Conservation (phyloP, 2,329 filamentous ascomycete genomes). For the Penicillium sp. region DNA sequence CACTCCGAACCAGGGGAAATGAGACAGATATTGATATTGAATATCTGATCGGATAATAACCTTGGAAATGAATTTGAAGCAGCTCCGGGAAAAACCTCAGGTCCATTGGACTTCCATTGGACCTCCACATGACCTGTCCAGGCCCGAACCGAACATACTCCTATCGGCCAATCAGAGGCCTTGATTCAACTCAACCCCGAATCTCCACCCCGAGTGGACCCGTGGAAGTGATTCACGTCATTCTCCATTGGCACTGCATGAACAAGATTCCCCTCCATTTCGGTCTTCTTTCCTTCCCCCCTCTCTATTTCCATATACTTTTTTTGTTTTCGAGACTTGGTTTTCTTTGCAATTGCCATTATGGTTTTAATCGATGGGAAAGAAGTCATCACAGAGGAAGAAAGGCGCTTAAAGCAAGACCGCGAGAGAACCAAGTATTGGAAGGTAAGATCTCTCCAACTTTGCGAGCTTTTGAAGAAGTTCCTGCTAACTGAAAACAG, state of each 20-base stretch:
- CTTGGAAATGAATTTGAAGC: too few relatives aligned
- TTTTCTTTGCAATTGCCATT: slow-evolving; percentile 7
- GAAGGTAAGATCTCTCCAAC: slow-evolving; percentile 56
- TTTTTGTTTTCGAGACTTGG: neutral
- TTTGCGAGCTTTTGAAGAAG: neutral
- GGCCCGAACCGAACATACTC: neutral
- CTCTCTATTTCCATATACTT: neutral
- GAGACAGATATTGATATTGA: neutral
- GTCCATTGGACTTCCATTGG: neutral
- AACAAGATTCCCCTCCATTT: slow-evolving; percentile 1
- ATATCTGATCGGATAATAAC: too few relatives aligned
- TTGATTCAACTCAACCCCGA: neutral
- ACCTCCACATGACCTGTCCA: neutral
- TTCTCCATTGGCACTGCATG: slow-evolving; percentile 1
- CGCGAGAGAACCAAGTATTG: slow-evolving; percentile 77
- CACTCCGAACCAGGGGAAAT: neutral
- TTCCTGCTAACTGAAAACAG: neutral
- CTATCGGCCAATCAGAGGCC: neutral
- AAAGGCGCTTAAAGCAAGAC: slow-evolving; percentile 81
- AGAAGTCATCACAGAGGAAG: slow-evolving; percentile 80
- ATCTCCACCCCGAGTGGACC: neutral
- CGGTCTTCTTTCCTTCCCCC: neutral
- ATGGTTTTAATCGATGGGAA: slow-evolving; percentile 90
- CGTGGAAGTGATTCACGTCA: slow-evolving; percentile 1
- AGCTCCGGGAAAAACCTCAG: neutral